phyloP scores from a whole-genome alignment of 1,284 basidiomycete species.

The Cutaneotrichosporon cutaneum region DNA sequence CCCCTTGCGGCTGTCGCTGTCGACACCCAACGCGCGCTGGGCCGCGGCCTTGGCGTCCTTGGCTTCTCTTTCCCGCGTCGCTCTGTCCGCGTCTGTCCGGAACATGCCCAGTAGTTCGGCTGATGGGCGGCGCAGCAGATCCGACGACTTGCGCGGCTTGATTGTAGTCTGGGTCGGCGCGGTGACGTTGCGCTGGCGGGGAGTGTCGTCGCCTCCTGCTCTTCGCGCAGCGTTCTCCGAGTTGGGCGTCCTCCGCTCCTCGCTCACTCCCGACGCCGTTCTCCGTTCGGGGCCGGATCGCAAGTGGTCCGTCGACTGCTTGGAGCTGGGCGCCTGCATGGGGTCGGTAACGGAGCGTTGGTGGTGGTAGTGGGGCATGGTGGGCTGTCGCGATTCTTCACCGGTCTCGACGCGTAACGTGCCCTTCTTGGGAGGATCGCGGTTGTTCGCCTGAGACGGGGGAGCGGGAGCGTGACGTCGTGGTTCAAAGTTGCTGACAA shows the following conservation, averaged over 20 bases:
- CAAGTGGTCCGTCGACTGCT: constrained; percentile 3
- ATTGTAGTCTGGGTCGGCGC: constrained; percentile 23
- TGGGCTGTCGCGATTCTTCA: background rate
- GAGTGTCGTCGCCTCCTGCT: background rate
- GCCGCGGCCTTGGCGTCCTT: constrained; percentile 35
- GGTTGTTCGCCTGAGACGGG: constrained; percentile 5
- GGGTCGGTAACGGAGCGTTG: constrained; percentile 10
- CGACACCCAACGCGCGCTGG: constrained; percentile 33
- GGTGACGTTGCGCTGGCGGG: constrained; percentile 2
- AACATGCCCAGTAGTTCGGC: constrained; percentile 18
- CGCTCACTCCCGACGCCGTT: background rate
- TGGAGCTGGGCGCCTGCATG: background rate
- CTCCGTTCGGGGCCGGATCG: background rate
- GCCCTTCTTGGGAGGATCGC: background rate
- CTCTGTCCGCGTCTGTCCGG: background rate
- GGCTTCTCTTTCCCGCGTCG: constrained; percentile 6
- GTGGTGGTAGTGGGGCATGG: background rate
- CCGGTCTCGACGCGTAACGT: background rate
- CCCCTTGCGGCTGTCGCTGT: constrained; percentile 26
- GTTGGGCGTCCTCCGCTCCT: constrained; percentile 1
- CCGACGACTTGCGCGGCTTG: constrained; percentile 28
- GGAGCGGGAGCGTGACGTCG: constrained; percentile 11
- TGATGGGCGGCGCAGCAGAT: constrained; percentile 27
- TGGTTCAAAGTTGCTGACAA: constrained; percentile 11
- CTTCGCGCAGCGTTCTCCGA: background rate